phyloP scores from a whole-genome alignment of 2,329 filamentous ascomycete genomes.

The Periglandula ipomoeae region DNA sequence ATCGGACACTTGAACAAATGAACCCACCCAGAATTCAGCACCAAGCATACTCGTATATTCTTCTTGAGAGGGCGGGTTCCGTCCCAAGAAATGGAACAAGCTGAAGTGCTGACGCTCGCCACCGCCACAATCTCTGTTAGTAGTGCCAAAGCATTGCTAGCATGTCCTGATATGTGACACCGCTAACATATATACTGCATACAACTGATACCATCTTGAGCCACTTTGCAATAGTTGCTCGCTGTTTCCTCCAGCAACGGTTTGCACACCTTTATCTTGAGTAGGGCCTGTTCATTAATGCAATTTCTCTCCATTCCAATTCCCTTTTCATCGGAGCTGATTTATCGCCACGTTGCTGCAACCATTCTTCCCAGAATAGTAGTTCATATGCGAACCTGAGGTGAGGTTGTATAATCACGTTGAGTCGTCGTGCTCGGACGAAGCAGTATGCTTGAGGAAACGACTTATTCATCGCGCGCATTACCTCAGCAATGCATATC shows the following conservation, averaged over 20 bases:
- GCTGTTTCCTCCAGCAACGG: no score
- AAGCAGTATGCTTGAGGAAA: constrained; percentile 95
- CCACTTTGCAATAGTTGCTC: no score
- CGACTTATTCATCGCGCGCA: constrained; percentile 70
- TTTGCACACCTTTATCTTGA: constrained; percentile 50
- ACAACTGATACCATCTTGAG: no score
- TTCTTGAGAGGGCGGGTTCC: no score
- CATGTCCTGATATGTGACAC: no score
- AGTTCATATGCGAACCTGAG: constrained; percentile 91
- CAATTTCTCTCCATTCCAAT: constrained; percentile 87
- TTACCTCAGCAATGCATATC: constrained; percentile 98
- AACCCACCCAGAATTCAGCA: not conserved
- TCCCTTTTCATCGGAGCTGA: constrained; percentile 53
- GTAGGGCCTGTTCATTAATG: constrained; percentile 93
- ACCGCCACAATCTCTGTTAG: no score
- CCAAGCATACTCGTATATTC: no score
- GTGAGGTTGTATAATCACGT: constrained; percentile 97
- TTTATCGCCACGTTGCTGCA: constrained; percentile 45
- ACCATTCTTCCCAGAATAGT: constrained; percentile 85
- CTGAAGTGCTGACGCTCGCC: no score
- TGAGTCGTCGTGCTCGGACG: constrained; percentile 81
- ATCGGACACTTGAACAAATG: not conserved
- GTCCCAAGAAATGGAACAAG: no score
- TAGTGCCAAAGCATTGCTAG: no score
- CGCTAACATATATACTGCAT: no score